These are phyloP conservation scores for Stephania cephalantha DNA, from an alignment of 164 flowering plant genomes.

Conservation along the genomic window DNA sequence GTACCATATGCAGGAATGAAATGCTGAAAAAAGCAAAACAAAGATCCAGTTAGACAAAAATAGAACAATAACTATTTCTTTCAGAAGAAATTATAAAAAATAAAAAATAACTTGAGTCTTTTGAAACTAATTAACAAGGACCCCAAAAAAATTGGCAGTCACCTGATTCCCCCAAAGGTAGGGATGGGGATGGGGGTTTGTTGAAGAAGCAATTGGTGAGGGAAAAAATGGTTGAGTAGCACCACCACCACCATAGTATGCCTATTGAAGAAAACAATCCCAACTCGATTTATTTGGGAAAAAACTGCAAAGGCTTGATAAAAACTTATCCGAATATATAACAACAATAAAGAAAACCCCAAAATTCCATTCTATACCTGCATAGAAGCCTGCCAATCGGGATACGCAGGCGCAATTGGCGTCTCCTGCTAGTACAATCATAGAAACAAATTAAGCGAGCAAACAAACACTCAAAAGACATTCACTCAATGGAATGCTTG, in stretches of 20 bases:
- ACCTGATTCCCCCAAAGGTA: slow-evolving; percentile 89
- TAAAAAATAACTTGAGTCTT: neutral
- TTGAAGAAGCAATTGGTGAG: slow-evolving; percentile 54
- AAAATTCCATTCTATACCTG: slow-evolving; percentile 44
- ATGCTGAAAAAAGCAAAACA: slow-evolving; percentile 41
- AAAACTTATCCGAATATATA: neutral
- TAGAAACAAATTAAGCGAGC: neutral
- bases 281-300: neutral
- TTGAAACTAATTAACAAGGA: neutral
- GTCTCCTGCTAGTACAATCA: slow-evolving; percentile 6
- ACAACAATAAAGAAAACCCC: neutral
- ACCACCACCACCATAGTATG: slow-evolving; percentile 76
- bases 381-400: slow-evolving; percentile 81
- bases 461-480: neutral
- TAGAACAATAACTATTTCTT: neutral
- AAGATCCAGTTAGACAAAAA: slow-evolving; percentile 12
- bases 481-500: neutral
- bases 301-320: neutral
- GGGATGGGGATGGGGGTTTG: slow-evolving; percentile 82
- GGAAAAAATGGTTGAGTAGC: slow-evolving; percentile 61
- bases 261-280: slow-evolving; percentile 38
- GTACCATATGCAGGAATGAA: slow-evolving; percentile 53
- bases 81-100: neutral
- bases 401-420: slow-evolving; percentile 18
- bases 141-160: slow-evolving; percentile 5